Conservation (phyloP, 106 monocot genomes). For the Vanilla planifolia region DNA sequence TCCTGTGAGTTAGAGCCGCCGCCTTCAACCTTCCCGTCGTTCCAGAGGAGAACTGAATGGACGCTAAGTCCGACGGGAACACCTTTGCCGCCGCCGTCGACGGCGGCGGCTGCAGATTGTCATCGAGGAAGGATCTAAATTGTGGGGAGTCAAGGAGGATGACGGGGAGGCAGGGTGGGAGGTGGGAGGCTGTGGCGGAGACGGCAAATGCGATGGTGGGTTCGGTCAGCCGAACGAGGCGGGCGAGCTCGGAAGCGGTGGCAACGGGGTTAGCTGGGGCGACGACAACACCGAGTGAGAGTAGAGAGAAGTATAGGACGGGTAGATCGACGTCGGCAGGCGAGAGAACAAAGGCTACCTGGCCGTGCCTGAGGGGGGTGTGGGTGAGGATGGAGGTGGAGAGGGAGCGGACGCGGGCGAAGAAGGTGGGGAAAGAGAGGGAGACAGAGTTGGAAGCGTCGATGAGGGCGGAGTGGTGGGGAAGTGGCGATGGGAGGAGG, state of each 20-base stretch:
- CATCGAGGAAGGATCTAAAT: slow-evolving; percentile 31
- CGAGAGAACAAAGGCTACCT: slow-evolving; percentile 44
- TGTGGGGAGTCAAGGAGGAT: slow-evolving; percentile 40
- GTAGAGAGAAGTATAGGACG: slow-evolving; percentile 53
- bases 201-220: slow-evolving; percentile 36
- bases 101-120: background rate
- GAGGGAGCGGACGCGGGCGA: slow-evolving; percentile 26
- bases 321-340: slow-evolving; percentile 40
- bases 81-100: slow-evolving; percentile 4
- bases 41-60: slow-evolving; percentile 69
- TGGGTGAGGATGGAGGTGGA: slow-evolving; percentile 15
- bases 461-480: slow-evolving; percentile 35
- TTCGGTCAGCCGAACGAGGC: slow-evolving; percentile 28
- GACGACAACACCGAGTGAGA: slow-evolving; percentile 49
- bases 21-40: slow-evolving; percentile 68
- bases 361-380: slow-evolving; percentile 21
- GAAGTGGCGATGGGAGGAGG: slow-evolving; percentile 41
- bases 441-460: slow-evolving; percentile 27
- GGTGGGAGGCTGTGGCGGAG: slow-evolving; percentile 22
- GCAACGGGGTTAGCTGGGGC: slow-evolving; percentile 57
- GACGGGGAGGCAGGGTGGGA: slow-evolving; percentile 23
- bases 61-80: slow-evolving; percentile 48
- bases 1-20: slow-evolving; percentile 50
- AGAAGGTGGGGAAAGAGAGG: slow-evolving; percentile 30
- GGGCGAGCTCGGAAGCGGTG: slow-evolving; percentile 45